Evolutionary conservation across 2,329 filamentous ascomycete genomes (phyloP).

Genomic region (Periconia sp.): DNA sequence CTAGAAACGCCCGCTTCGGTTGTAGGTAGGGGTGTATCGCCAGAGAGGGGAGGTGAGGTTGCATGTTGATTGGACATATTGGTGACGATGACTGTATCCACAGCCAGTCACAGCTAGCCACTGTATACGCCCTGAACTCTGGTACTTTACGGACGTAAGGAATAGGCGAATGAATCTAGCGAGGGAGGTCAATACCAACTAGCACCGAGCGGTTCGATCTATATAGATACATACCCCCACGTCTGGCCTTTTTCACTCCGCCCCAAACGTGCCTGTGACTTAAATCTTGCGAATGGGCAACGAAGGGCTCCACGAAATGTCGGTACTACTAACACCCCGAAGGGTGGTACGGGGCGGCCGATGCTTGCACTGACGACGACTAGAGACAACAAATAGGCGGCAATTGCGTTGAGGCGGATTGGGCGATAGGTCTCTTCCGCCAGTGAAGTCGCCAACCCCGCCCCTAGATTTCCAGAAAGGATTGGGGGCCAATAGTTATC

Average conservation of each 20-base stretch:
- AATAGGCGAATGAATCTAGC: neutral
- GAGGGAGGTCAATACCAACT: neutral
- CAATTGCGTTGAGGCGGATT: too few species aligned
- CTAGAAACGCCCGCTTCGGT: slow-evolving; percentile 19
- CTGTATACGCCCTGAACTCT: neutral
- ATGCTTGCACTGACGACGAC: neutral
- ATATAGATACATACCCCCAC: neutral
- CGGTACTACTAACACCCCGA: neutral
- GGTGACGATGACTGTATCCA: neutral
- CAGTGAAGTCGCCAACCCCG: too few species aligned
- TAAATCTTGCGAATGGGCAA: neutral
- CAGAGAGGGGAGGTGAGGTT: slow-evolving; percentile 7
- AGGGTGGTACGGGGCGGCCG: neutral
- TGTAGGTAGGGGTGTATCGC: slow-evolving; percentile 2
- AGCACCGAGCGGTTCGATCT: neutral
- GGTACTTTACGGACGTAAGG: neutral
- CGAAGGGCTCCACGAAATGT: too few species aligned
- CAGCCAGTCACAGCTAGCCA: neutral
- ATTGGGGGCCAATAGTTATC: too few species aligned
- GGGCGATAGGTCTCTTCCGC: too few species aligned
- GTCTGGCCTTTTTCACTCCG: neutral
- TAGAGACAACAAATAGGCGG: neutral
- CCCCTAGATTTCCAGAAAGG: too few species aligned
- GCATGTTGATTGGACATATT: slow-evolving; percentile 12
- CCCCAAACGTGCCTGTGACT: neutral